Base-by-base conservation (phyloP, 305 asterid species). In the Solanum hybrid region DNA sequence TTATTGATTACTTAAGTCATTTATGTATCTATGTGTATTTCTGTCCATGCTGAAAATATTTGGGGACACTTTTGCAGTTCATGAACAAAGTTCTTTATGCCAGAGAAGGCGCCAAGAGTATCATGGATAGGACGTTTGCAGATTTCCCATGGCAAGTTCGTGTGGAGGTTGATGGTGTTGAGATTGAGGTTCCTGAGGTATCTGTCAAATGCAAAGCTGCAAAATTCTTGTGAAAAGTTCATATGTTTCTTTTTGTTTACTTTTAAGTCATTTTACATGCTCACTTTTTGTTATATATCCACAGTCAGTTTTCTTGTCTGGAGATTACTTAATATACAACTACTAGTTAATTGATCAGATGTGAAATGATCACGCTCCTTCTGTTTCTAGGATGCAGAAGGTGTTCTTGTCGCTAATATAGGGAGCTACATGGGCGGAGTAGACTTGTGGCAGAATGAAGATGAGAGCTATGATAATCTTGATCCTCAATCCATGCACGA, bases 381-480 rank as follows among this genome's bases (percentile, higher is more conserved):
- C 32, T 26, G 31, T 69, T 69, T 69, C 76, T 69, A 69, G 76
- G 76, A 69, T 69, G 76, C 76, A 69, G 76, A 69, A 24, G 76
- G 76, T 69, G 31, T 69, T 69, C 76, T 69, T 69, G 76, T 69
- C 2, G 76, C 76, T 69, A 69, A 69, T 69, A 97, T 97, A 66
- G 99, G 98, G 82, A 97, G 99, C 91, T 97, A 97, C 88, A 97
- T 97, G 99, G 99, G 99, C 76, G 99, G 99, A 89, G 99, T 97
- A 82, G 99, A 96, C 92, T 93, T 97, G 91, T 97, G 99, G 99
- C 99, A 96, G 91, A 97, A 97, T 90, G 99, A 97, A 87, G 99
- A 96, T 88, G 98, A 97, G 91, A 95, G 76, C 76, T 69, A 69
- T 69, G 76, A 69, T 69, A 69, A 69, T 69, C 32, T 69, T 69